These are phyloP conservation scores for Hygrophorus pudorinus DNA, from an alignment of 768 basidiomycete species.

Conservation along the genomic window DNA sequence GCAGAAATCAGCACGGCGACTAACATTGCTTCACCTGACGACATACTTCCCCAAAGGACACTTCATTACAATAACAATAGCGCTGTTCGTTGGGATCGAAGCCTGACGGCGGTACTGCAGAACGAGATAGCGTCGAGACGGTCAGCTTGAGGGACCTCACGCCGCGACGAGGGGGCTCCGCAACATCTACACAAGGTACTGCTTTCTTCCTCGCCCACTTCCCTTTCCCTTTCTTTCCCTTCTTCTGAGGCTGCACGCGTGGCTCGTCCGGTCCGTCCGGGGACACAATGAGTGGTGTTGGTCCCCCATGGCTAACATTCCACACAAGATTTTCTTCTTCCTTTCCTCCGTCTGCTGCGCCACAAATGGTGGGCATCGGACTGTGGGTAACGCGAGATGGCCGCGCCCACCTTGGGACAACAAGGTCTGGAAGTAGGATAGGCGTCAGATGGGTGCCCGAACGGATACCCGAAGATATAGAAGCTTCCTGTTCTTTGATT, in stretches of 20 bases:
- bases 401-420: slow-evolving; percentile 43
- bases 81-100: slow-evolving; percentile 40
- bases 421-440: slow-evolving; percentile 52
- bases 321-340: slow-evolving; percentile 8
- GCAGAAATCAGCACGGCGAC: slow-evolving; percentile 8
- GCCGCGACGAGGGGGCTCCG: neutral
- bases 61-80: slow-evolving; percentile 78
- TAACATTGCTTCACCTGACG: neutral
- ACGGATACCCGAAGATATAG: slow-evolving; percentile 41
- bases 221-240: slow-evolving; percentile 15
- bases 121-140: slow-evolving; percentile 19
- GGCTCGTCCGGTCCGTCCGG: slow-evolving; percentile 2
- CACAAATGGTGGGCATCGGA: slow-evolving; percentile 24
- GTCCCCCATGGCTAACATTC: neutral
- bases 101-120: slow-evolving; percentile 11
- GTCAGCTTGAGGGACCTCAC: slow-evolving; percentile 24
- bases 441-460: slow-evolving; percentile 36
- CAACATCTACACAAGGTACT: slow-evolving; percentile 6
- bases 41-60: slow-evolving; percentile 72
- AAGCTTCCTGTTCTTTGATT: slow-evolving; percentile 51
- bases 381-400: slow-evolving; percentile 32
- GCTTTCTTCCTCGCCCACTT: slow-evolving; percentile 11
- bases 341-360: slow-evolving; percentile 10
- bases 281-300: slow-evolving; percentile 3
- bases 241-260: slow-evolving; percentile 12